Conservation (phyloP, 1,284 basidiomycete species). For the Tetrapyrgos nigripes region DNA sequence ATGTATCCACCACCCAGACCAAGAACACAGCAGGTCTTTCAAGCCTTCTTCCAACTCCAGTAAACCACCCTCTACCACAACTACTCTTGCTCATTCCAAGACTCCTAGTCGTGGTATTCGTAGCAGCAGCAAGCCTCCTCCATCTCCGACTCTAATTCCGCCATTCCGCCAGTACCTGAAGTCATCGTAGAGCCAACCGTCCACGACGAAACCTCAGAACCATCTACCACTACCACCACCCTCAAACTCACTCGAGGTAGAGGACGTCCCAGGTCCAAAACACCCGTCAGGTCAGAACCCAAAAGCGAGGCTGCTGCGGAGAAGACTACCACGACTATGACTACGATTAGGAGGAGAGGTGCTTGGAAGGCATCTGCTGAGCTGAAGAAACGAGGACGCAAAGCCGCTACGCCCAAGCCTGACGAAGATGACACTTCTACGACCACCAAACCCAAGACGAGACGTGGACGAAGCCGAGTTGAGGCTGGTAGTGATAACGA, state of each 20-base stretch:
- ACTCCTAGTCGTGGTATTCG: not conserved
- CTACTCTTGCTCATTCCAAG: no score
- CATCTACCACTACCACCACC: not conserved
- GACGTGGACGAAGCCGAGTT: slow-evolving; percentile 4
- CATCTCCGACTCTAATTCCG: not conserved
- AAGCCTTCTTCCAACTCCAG: not conserved
- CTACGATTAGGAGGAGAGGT: no score
- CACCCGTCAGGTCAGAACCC: not conserved
- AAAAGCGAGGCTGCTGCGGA: not conserved
- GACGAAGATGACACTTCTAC: not conserved
- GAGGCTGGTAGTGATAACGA: not conserved
- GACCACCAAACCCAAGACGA: slow-evolving; percentile 1
- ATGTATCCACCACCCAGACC: not conserved
- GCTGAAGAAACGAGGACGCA: slow-evolving; percentile 4
- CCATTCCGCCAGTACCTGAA: no score
- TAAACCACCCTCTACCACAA: slow-evolving; percentile 3
- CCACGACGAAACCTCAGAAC: not conserved
- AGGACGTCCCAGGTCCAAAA: slow-evolving; percentile 1
- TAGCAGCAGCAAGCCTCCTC: not conserved
- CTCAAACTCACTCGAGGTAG: not conserved
- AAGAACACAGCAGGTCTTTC: no score
- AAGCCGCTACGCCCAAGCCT: not conserved
- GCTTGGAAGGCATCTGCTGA: slow-evolving; percentile 9
- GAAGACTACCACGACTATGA: no score
- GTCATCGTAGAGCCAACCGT: not conserved